Evolutionary conservation across 2,329 filamentous ascomycete genomes (phyloP).

Genomic region (Cercospora brassicicola): DNA sequence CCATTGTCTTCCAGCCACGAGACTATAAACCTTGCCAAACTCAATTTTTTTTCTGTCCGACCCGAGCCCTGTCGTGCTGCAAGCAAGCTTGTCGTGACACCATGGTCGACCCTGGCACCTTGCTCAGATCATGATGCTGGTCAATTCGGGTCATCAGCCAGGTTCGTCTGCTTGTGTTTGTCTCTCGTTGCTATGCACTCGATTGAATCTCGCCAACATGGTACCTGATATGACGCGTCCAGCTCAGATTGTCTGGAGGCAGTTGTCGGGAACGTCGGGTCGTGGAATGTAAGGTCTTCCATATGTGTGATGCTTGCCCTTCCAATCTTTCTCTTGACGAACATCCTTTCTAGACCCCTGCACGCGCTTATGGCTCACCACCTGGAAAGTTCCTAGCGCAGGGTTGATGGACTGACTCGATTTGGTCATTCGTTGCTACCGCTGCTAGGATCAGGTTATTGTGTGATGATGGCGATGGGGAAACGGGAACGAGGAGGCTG

Average conservation of each 20-base stretch:
- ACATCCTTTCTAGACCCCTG: neutral
- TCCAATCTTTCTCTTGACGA: neutral
- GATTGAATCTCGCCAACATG: neutral
- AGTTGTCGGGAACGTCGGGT: neutral
- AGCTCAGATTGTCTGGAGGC: neutral
- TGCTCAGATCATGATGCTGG: neutral
- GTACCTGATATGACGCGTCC: neutral
- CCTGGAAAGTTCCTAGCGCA: neutral
- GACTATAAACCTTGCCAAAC: neutral
- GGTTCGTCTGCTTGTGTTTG: neutral
- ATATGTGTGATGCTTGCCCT: neutral
- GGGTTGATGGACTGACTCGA: conserved; percentile 11
- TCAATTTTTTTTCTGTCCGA: neutral
- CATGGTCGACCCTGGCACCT: neutral
- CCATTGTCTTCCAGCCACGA: neutral
- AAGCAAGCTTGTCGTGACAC: neutral
- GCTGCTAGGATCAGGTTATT: neutral
- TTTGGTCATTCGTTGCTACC: neutral
- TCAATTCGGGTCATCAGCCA: neutral
- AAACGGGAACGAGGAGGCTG: neutral
- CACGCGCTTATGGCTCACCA: neutral
- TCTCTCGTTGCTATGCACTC: neutral
- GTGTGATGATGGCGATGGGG: neutral
- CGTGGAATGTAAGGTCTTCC: neutral
- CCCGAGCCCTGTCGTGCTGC: neutral